phyloP scores from a whole-genome alignment of 78 protist species.

The Parvularia atlantis region DNA sequence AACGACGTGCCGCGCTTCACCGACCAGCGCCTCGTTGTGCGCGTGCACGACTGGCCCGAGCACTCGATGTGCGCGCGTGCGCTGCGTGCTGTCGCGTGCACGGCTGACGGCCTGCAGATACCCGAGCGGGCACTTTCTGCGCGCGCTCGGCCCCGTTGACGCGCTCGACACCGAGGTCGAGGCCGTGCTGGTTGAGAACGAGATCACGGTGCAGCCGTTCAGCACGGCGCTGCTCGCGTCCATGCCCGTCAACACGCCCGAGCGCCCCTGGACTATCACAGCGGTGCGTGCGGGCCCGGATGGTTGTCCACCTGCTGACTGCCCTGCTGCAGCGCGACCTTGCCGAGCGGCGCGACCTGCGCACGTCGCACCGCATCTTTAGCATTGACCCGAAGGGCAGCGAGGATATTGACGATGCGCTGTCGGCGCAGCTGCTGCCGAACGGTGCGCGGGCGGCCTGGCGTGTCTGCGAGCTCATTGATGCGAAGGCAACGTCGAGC shows the following conservation, averaged over 20 bases:
- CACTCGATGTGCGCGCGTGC: background rate
- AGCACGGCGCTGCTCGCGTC: background rate
- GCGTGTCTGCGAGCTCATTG: background rate
- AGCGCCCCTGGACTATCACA: constrained; percentile 54
- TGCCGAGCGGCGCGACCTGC: background rate
- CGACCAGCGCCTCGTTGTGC: constrained; percentile 38
- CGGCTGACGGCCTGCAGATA: too few species aligned
- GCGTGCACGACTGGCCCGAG: constrained; percentile 57
- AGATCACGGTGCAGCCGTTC: constrained; percentile 13
- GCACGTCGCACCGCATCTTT: background rate
- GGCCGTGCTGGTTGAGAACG: constrained; percentile 41
- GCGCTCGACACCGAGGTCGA: constrained; percentile 39
- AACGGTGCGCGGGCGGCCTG: too few species aligned
- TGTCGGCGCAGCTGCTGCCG: constrained; percentile 35
- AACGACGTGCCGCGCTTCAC: constrained; percentile 10
- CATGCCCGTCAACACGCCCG: constrained; percentile 31
- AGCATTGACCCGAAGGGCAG: constrained; percentile 78
- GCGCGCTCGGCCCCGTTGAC: constrained; percentile 42
- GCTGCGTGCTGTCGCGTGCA: too few species aligned
- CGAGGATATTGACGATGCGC: constrained; percentile 92
- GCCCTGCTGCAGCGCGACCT: background rate
- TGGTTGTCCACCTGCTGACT: background rate
- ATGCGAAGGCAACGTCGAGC: constrained; percentile 48
- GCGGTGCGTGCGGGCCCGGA: background rate
- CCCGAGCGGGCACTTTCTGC: constrained; percentile 64